Evolutionary conservation across 1,139 yeast species (phyloP).

Genomic region (Yamadazyma diddensiae): DNA sequence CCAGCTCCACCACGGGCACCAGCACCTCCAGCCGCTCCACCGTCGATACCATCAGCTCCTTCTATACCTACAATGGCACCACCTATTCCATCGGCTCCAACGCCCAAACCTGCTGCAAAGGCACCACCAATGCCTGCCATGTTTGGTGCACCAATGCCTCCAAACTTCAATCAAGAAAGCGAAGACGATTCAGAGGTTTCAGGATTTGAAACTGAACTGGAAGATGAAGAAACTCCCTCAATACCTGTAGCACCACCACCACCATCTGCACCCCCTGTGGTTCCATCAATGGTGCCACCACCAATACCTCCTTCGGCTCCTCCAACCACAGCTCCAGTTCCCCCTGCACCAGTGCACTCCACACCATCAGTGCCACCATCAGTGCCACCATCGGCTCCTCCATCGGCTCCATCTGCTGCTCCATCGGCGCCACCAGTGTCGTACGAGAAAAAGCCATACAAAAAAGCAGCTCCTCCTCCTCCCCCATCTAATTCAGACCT

Average conservation of each 20-base stretch:
- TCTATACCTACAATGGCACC: conserved; percentile 8
- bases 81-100: conserved; percentile 16
- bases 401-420: conserved; percentile 18
- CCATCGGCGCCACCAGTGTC: conserved; percentile 10
- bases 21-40: conserved; percentile 15
- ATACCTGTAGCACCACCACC: conserved; percentile 2
- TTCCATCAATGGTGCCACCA: conserved; percentile 7
- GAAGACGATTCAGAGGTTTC: conserved; percentile 9
- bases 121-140: conserved; percentile 9
- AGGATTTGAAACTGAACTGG: conserved; percentile 7
- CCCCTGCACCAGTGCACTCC: conserved; percentile 10
- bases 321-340: too few relatives aligned
- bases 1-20: conserved; percentile 13
- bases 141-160: conserved; percentile 14
- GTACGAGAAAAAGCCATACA: conserved; percentile 15
- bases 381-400: conserved; percentile 4
- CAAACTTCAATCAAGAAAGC: conserved; percentile 1
- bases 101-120: conserved; percentile 14
- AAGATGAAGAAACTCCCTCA: conserved; percentile 9
- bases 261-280: conserved; percentile 4
- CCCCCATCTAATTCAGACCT: conserved; percentile 32
- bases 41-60: conserved; percentile 8
- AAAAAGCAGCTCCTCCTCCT: conserved; percentile 21
- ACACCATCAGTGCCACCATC: conserved; percentile 5
- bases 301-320: conserved; percentile 8